phyloP scores from a whole-genome alignment of 2,329 filamentous ascomycete genomes.

The Trichoderma sp. region DNA sequence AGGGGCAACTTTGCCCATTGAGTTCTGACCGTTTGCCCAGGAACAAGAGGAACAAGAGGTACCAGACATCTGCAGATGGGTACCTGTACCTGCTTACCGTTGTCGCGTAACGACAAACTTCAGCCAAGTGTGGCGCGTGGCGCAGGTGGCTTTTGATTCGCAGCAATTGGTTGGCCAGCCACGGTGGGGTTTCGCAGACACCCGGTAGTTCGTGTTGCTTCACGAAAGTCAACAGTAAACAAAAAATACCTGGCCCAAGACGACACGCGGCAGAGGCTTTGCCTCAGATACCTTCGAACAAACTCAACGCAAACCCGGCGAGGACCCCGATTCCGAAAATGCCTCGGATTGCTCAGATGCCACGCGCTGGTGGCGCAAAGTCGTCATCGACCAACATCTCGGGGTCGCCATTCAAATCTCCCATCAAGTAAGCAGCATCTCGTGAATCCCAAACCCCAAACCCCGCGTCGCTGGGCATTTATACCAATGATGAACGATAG shows the following conservation, averaged over 20 bases:
- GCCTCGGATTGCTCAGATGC: slow-evolving; percentile 59
- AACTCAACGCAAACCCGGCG: neutral
- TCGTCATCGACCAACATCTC: slow-evolving; percentile 46
- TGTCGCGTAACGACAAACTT: neutral
- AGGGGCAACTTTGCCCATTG: neutral
- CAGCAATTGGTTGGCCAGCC: neutral
- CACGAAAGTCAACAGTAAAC: slow-evolving; percentile 16
- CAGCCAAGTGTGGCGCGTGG: slow-evolving; percentile 1
- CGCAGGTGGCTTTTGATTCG: neutral
- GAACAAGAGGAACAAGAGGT: neutral
- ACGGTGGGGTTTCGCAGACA: neutral
- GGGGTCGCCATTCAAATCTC: slow-evolving; percentile 58
- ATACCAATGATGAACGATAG: slow-evolving; percentile 46
- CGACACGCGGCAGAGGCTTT: slow-evolving; percentile 15
- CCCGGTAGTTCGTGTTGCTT: slow-evolving; percentile 1
- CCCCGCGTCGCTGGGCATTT: neutral
- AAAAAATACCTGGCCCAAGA: neutral
- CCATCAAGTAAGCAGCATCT: slow-evolving; percentile 55
- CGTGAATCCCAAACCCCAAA: neutral
- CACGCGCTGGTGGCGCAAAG: slow-evolving; percentile 51
- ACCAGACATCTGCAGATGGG: neutral
- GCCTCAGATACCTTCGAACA: neutral
- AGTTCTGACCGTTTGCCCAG: neutral
- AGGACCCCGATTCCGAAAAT: slow-evolving; percentile 37
- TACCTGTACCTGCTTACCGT: neutral